Conservation (phyloP, 2,329 filamentous ascomycete species). For the Alternaria sp. region DNA sequence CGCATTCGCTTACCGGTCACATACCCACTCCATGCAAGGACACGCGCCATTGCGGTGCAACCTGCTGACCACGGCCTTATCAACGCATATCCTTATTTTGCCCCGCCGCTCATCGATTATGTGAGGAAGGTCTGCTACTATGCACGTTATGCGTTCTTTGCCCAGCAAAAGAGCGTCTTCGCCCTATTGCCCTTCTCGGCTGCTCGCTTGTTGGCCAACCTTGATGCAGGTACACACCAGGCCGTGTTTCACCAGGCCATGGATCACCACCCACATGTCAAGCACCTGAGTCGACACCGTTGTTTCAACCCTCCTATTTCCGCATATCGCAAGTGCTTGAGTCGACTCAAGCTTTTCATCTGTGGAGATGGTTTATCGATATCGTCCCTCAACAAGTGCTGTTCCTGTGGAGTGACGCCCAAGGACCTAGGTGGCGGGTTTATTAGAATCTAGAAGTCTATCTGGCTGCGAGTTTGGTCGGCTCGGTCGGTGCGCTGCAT, state of each 20-base stretch:
- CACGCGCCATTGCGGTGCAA: not conserved
- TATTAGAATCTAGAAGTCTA: not conserved
- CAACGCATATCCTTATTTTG: slow-evolving; percentile 18
- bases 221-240: slow-evolving; percentile 13
- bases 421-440: not conserved
- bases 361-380: slow-evolving; percentile 14
- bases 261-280: slow-evolving; percentile 5
- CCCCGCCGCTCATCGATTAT: slow-evolving; percentile 2
- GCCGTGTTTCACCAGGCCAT: slow-evolving; percentile 15
- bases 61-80: not conserved
- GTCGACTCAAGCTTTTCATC: slow-evolving; percentile 13
- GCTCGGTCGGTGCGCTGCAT: slow-evolving; percentile 4
- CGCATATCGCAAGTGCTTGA: slow-evolving; percentile 13
- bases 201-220: slow-evolving; percentile 9
- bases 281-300: not conserved
- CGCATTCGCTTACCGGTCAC: slow-evolving; percentile 1
- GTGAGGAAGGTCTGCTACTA: slow-evolving; percentile 3
- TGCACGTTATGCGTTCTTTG: not conserved
- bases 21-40: not conserved
- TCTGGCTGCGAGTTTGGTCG: not conserved
- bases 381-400: slow-evolving; percentile 11
- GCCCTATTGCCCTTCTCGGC: slow-evolving; percentile 1
- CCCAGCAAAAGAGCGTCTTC: not conserved
- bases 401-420: slow-evolving; percentile 1
- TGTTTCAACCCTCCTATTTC: slow-evolving; percentile 18